Conservation (phyloP, 148 eudicot species). For the Gaultheria prostrata region DNA sequence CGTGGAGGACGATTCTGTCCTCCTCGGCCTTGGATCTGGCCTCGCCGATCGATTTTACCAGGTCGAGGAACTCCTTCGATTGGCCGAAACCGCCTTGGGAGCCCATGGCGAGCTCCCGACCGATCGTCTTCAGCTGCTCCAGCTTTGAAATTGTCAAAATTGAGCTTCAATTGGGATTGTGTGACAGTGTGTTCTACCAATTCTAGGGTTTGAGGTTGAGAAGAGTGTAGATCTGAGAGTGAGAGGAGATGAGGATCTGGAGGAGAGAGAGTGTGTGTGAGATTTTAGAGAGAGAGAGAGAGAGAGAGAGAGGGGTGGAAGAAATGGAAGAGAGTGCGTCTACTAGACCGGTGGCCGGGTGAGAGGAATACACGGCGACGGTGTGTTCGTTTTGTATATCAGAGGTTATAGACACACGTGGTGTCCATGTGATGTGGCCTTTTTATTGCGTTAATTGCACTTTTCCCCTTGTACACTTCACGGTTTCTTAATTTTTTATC, state of each 20-base stretch:
- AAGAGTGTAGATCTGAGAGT: background rate
- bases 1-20: slow-evolving; percentile 74
- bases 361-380: slow-evolving; percentile 3
- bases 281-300: background rate
- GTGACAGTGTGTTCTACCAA: background rate
- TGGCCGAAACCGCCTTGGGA: slow-evolving; percentile 86
- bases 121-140: slow-evolving; percentile 93
- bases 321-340: background rate
- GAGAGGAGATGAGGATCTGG: slow-evolving; percentile 4
- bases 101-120: slow-evolving; percentile 93
- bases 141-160: slow-evolving; percentile 19
- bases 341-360: background rate
- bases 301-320: background rate
- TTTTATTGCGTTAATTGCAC: background rate
- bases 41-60: slow-evolving; percentile 91
- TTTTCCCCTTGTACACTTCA: background rate
- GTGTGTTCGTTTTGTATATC: background rate
- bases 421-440: background rate
- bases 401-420: background rate
- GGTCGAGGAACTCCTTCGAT: slow-evolving; percentile 90
- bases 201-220: slow-evolving; percentile 3
- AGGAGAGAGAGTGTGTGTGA: background rate
- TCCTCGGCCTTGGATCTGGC: slow-evolving; percentile 91
- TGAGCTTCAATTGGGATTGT: background rate
- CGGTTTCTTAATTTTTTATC: too few species aligned